Percentiles rank a stretch among this genome's conserved stretches.
Evolutionary conservation across 352 stramenopile genomes (phyloP).

Genomic region (Pseudoperonospora humuli): DNA sequence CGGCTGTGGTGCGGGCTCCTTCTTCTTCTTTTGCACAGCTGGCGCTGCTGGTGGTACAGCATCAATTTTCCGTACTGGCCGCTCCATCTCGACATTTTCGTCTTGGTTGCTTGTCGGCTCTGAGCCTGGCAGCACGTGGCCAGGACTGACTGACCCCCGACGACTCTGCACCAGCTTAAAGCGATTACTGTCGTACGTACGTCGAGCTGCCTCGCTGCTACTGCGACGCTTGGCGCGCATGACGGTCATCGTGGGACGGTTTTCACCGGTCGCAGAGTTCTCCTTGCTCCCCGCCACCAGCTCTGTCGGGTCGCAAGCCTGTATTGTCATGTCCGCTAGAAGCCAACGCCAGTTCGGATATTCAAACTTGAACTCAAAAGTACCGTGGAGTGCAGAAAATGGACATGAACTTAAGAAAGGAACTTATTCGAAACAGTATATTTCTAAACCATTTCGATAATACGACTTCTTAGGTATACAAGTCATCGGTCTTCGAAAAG

Average conservation of each 20-base stretch:
- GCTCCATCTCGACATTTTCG: slow-evolving; percentile 14
- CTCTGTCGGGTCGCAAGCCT: slow-evolving; percentile 18
- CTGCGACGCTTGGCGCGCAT: slow-evolving; percentile 10
- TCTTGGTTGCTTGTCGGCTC: slow-evolving; percentile 5
- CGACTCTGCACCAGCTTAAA: slow-evolving; percentile 34
- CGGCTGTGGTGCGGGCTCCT: slow-evolving; percentile 30
- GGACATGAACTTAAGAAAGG: no score
- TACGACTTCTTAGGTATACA: no score
- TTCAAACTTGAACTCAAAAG: slow-evolving; percentile 37
- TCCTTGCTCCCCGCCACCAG: slow-evolving; percentile 18
- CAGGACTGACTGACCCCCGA: slow-evolving; percentile 8
- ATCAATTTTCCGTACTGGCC: background rate
- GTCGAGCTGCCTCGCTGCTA: slow-evolving; percentile 12
- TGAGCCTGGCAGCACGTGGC: background rate
- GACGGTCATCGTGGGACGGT: background rate
- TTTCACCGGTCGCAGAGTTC: slow-evolving; percentile 9
- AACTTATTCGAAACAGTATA: no score
- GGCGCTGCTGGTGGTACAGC: background rate
- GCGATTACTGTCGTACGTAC: slow-evolving; percentile 26
- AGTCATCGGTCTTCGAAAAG: no score
- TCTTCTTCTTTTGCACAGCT: slow-evolving; percentile 20
- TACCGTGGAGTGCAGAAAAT: no score
- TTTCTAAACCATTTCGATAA: no score
- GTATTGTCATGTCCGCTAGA: slow-evolving; percentile 30
- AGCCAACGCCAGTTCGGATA: slow-evolving; percentile 28